A percentile compares a stretch with the other conserved stretches of the same genome.
These are phyloP conservation scores for Aphanoascus verrucosus DNA, from an alignment of 2,329 filamentous ascomycete genomes.

Conservation along the genomic window DNA sequence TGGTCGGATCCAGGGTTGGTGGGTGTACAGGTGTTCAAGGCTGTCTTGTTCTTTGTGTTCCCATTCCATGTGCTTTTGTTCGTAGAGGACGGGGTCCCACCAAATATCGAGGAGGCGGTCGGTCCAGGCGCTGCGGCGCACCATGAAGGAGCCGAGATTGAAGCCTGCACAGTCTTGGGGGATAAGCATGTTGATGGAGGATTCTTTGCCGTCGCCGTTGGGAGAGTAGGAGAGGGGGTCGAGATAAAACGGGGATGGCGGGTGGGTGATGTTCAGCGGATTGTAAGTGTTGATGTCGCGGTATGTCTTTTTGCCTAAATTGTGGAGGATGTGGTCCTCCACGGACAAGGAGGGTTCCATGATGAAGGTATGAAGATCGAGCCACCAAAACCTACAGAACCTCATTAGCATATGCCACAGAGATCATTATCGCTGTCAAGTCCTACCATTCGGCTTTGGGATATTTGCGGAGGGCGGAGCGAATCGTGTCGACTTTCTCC, in stretches of 20 bases:
- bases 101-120: constrained; percentile 87
- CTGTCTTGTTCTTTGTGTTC: constrained; percentile 98
- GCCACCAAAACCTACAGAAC: constrained; percentile 86
- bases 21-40: constrained; percentile 79
- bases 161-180: constrained; percentile 93
- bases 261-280: constrained; percentile 85
- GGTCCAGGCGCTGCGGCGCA: constrained; percentile 75
- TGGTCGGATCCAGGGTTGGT: constrained; percentile 84
- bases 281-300: constrained; percentile 96
- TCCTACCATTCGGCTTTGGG: constrained; percentile 89
- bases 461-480: constrained; percentile 82
- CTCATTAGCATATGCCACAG: constrained; percentile 11
- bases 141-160: constrained; percentile 92
- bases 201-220: constrained; percentile 62
- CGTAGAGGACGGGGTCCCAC: constrained; percentile 97
- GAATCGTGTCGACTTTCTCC: constrained; percentile 95
- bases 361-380: constrained; percentile 93
- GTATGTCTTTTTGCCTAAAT: constrained; percentile 64
- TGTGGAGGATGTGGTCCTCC: constrained; percentile 79
- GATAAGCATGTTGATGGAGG: constrained; percentile 77
- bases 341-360: constrained; percentile 93
- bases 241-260: constrained; percentile 61
- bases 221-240: constrained; percentile 62
- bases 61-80: constrained; percentile 98
- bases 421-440: background rate